Evolutionary conservation across 768 basidiomycete genomes (phyloP).

Genomic region (Suillus clintonianus): DNA sequence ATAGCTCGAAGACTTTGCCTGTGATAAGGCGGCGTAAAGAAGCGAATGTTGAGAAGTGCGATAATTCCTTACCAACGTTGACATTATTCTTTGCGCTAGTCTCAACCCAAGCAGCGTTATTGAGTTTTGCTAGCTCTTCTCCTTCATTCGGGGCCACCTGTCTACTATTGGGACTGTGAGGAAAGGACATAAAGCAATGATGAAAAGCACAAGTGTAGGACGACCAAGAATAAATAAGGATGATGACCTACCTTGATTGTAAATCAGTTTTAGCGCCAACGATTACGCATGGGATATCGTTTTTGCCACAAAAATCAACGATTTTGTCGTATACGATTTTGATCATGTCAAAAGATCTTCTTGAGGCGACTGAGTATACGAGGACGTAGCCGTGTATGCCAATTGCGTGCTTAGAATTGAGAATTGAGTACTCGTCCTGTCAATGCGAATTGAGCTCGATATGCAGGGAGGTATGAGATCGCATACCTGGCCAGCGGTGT

Average conservation of each 20-base stretch:
- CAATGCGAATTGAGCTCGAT: conserved; percentile 7
- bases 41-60: conserved; percentile 5
- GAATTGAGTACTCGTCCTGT: conserved; percentile 94
- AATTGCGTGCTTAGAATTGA: conserved; percentile 92
- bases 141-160: conserved; percentile 79
- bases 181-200: conserved; percentile 29
- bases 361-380: conserved; percentile 90
- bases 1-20: conserved; percentile 86
- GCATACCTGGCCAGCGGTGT: conserved; percentile 93
- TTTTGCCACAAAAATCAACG: conserved; percentile 79
- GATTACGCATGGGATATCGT: conserved; percentile 88
- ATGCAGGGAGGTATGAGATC: conserved; percentile 1
- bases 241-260: conserved; percentile 59
- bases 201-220: conserved; percentile 14
- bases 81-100: conserved; percentile 85
- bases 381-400: conserved; percentile 97
- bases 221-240: conserved; percentile 8
- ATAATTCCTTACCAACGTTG: conserved; percentile 76
- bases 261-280: conserved; percentile 94
- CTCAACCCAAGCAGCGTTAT: conserved; percentile 82
- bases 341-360: conserved; percentile 93
- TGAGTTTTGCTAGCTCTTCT: conserved; percentile 67
- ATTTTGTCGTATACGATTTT: conserved; percentile 94
- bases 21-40: conserved; percentile 1
- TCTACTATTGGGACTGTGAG: conserved; percentile 48